Percentiles rank a stretch among this genome's conserved stretches.
These are phyloP conservation scores for Rhododendron kiyosumense DNA, from an alignment of 148 eudicot genomes.

Conservation along the genomic window DNA sequence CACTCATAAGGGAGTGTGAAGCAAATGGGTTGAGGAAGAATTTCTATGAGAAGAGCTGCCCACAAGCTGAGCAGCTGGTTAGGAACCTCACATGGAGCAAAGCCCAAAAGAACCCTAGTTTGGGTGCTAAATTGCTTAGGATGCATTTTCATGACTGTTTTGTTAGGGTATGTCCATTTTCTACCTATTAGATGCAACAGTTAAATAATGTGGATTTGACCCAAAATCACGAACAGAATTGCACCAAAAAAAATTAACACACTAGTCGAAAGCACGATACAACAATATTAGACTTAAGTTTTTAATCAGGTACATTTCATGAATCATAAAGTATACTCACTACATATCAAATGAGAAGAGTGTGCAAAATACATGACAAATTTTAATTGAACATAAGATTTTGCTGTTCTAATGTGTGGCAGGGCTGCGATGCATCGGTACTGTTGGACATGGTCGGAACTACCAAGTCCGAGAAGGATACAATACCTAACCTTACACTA, in stretches of 20 bases:
- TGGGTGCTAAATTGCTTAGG: slow-evolving; percentile 33
- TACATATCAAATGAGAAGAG: neutral
- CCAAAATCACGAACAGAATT: neutral
- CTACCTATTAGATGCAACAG: neutral
- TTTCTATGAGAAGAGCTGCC: slow-evolving; percentile 18
- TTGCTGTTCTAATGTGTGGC: neutral
- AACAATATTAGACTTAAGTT: neutral
- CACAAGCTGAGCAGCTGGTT: slow-evolving; percentile 16
- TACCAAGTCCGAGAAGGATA: slow-evolving; percentile 11
- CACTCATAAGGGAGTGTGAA: neutral
- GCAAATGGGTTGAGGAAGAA: neutral
- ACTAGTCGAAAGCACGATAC: neutral
- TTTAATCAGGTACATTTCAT: neutral
- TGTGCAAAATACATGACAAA: no score
- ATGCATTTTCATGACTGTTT: slow-evolving; percentile 16
- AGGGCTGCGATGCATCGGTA: slow-evolving; percentile 27
- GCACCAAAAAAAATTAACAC: neutral
- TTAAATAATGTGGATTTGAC: neutral
- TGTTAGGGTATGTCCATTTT: slow-evolving; percentile 23
- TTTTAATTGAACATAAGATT: no score
- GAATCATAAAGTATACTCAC: neutral
- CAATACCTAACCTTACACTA: slow-evolving; percentile 16
- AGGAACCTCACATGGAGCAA: slow-evolving; percentile 20
- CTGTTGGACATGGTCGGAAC: slow-evolving; percentile 5
- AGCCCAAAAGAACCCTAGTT: slow-evolving; percentile 10